These are phyloP conservation scores for Xerocomus brunneocitrinus DNA, from an alignment of 768 basidiomycete genomes.

Conservation along the genomic window DNA sequence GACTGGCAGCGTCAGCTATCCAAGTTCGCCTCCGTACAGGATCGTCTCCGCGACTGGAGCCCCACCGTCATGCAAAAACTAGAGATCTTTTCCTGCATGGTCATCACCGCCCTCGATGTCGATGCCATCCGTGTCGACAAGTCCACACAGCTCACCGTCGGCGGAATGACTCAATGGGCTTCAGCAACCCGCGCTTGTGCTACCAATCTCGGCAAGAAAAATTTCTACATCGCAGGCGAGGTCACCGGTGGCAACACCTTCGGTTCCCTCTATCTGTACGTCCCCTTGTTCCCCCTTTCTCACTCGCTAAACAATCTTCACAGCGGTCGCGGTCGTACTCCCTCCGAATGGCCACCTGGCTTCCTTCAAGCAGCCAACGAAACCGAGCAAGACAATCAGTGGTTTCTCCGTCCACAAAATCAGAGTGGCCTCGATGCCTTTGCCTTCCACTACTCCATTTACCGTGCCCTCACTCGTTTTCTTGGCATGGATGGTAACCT, in stretches of 20 bases:
- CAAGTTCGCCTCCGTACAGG: conserved; percentile 95
- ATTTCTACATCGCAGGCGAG: conserved; percentile 90
- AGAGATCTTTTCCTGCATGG: conserved; percentile 76
- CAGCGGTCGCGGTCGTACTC: conserved; percentile 87
- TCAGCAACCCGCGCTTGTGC: conserved; percentile 73
- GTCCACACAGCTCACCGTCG: conserved; percentile 85
- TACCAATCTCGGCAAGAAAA: conserved; percentile 62
- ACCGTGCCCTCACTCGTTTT: conserved; percentile 81
- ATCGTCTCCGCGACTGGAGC: conserved; percentile 92
- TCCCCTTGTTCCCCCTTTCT: conserved; percentile 6
- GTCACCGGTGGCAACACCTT: conserved; percentile 93
- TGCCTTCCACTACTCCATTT: conserved; percentile 94
- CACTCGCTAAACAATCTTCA: background rate
- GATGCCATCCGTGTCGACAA: conserved; percentile 97
- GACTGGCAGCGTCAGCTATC: conserved; percentile 92
- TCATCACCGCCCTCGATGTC: conserved; percentile 82
- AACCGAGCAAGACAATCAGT: conserved; percentile 57
- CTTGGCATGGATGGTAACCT: conserved; percentile 96
- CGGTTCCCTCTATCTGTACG: conserved; percentile 79
- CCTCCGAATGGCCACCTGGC: conserved; percentile 60
- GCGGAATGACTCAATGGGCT: conserved; percentile 75
- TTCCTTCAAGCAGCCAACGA: conserved; percentile 68
- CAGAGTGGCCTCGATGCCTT: conserved; percentile 66
- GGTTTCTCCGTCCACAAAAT: conserved; percentile 69
- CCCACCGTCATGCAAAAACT: conserved; percentile 75